Conservation (phyloP, 2,329 filamentous ascomycete species). For the Verticillium longisporum region DNA sequence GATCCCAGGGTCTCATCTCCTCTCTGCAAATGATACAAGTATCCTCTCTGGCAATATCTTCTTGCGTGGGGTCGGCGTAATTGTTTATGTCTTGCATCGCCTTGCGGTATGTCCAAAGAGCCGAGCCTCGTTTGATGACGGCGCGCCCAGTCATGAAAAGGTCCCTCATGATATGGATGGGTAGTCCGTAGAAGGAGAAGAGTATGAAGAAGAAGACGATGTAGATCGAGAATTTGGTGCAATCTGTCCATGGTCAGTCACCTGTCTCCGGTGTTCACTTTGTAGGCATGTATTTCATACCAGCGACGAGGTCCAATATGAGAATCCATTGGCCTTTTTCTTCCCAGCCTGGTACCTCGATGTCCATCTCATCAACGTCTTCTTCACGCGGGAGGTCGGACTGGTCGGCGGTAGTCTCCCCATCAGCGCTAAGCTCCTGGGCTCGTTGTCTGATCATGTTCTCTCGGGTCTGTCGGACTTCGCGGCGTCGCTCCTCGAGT, state of each 20-base stretch:
- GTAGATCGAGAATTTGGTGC: conserved; percentile 86
- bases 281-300: conserved; percentile 30
- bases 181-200: conserved; percentile 87
- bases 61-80: conserved; percentile 83
- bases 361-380: conserved; percentile 85
- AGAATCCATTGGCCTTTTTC: conserved; percentile 91
- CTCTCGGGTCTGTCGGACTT: conserved; percentile 55
- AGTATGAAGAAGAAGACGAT: conserved; percentile 89
- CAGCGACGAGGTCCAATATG: conserved; percentile 75
- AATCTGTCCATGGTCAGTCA: conserved; percentile 47
- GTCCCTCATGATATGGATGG: conserved; percentile 94
- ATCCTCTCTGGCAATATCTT: conserved; percentile 79
- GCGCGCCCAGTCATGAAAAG: conserved; percentile 90
- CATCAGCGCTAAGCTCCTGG: conserved; percentile 40
- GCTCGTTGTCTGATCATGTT: conserved; percentile 43
- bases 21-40: conserved; percentile 98
- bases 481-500: conserved; percentile 59
- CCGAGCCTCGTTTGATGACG: conserved; percentile 82
- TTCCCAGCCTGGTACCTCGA: conserved; percentile 94
- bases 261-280: no score
- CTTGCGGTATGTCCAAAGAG: conserved; percentile 83
- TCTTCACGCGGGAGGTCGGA: conserved; percentile 57
- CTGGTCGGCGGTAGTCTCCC: conserved; percentile 33
- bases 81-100: conserved; percentile 92
- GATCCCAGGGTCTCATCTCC: conserved; percentile 80